These are phyloP conservation scores for Dryas drummondii DNA, from an alignment of 306 rosid genomes.

Conservation along the genomic window DNA sequence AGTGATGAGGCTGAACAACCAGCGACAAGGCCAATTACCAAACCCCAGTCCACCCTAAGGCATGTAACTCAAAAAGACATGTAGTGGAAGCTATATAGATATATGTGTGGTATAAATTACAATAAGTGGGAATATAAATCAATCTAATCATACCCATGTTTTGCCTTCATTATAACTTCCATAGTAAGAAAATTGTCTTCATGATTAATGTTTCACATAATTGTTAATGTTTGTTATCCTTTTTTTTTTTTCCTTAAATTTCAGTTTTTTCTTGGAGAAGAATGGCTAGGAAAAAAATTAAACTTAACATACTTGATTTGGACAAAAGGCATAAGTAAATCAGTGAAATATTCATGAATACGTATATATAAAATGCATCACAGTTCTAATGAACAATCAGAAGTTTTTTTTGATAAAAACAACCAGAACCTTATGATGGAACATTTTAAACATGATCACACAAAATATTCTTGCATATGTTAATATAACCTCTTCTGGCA, in stretches of 20 bases:
- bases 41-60: conserved; percentile 43
- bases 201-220: too few species aligned
- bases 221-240: background rate
- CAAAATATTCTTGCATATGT: background rate
- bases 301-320: background rate
- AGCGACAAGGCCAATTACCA: conserved; percentile 30
- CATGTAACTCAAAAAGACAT: conserved; percentile 28
- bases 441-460: background rate
- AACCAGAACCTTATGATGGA: too few species aligned
- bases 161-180: background rate
- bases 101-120: background rate
- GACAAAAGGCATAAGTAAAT: too few species aligned
- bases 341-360: background rate
- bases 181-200: too few species aligned
- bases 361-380: too few species aligned
- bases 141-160: background rate
- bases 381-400: too few species aligned
- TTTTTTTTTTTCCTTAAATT: background rate
- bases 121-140: background rate
- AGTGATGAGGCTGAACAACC: conserved; percentile 49
- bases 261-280: background rate
- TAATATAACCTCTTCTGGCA: background rate
- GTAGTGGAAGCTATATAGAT: background rate
- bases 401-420: too few species aligned
- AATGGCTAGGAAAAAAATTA: background rate